Conservation (phyloP, 345 rosid species). For the Xanthoceras sorbifolium region DNA sequence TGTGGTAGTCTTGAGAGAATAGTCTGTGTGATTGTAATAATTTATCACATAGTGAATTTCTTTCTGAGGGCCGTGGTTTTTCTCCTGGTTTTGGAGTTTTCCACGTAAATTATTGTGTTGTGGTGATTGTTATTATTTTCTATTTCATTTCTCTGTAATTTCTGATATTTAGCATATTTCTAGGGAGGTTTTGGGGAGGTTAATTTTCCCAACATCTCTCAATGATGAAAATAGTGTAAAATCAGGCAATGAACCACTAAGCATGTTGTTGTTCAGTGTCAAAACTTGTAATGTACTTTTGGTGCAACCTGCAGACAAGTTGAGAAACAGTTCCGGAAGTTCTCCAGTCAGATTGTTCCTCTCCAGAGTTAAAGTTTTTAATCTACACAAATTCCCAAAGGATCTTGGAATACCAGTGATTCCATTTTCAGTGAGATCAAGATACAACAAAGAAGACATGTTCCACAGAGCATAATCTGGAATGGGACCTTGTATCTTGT, state of each 20-base stretch:
- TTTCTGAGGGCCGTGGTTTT: too few species aligned
- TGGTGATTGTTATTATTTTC: too few species aligned
- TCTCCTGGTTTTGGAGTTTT: too few species aligned
- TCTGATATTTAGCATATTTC: too few species aligned
- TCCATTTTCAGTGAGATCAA: conserved; percentile 12
- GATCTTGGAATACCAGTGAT: conserved; percentile 22
- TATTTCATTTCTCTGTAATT: too few species aligned
- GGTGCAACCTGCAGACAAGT: conserved; percentile 14
- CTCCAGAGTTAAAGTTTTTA: conserved; percentile 6
- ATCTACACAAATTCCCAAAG: conserved; percentile 18
- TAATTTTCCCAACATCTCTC: too few species aligned
- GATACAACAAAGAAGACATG: conserved; percentile 10
- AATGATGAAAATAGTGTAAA: conserved; percentile 11
- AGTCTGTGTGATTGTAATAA: too few species aligned
- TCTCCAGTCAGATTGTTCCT: conserved; percentile 17
- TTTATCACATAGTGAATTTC: too few species aligned
- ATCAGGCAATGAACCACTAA: conserved; percentile 11
- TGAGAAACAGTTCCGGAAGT: background rate
- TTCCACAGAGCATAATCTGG: background rate
- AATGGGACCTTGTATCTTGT: background rate
- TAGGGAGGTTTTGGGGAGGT: too few species aligned
- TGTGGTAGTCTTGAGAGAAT: too few species aligned
- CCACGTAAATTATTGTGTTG: too few species aligned
- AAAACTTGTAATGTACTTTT: conserved; percentile 10
- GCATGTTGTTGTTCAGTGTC: conserved; percentile 8